Evolutionary conservation across 805 yeast genomes (phyloP).

Genomic region (Pichia phayaonensis): DNA sequence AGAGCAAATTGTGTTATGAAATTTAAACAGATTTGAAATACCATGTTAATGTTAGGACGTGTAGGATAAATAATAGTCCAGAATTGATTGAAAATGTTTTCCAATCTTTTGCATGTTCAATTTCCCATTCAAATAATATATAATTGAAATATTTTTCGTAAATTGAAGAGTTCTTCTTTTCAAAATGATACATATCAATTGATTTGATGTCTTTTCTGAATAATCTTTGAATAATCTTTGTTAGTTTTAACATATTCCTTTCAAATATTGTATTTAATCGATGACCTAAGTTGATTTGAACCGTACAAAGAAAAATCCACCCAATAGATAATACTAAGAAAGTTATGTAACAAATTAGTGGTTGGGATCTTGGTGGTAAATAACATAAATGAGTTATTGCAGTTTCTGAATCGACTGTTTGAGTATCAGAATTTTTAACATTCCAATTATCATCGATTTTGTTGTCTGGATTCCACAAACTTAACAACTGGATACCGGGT

Average conservation of each 20-base stretch:
- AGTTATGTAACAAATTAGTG: slow-evolving; percentile 17
- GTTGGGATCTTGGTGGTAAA: slow-evolving; percentile 22
- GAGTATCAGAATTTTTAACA: slow-evolving; percentile 12
- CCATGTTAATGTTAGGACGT: slow-evolving; percentile 11
- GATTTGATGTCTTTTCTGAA: slow-evolving; percentile 1
- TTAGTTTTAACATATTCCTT: neutral
- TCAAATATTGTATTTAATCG: slow-evolving; percentile 2
- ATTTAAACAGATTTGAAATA: slow-evolving; percentile 15
- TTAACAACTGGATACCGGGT: slow-evolving; percentile 83
- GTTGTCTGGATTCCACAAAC: slow-evolving; percentile 37
- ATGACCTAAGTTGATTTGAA: slow-evolving; percentile 9
- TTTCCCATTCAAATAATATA: slow-evolving; percentile 18
- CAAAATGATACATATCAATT: slow-evolving; percentile 3
- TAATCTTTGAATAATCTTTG: neutral
- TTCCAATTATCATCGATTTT: neutral
- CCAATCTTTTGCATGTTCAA: slow-evolving; percentile 12
- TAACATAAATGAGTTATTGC: slow-evolving; percentile 24
- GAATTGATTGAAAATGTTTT: slow-evolving; percentile 12
- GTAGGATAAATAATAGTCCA: neutral
- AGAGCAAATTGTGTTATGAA: neutral
- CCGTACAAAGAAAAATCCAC: slow-evolving; percentile 18
- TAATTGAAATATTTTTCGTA: neutral
- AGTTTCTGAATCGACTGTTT: slow-evolving; percentile 22
- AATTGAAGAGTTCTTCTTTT: slow-evolving; percentile 4
- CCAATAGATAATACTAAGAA: slow-evolving; percentile 8